Evolutionary conservation across 441 rosid species (phyloP), one percentile per base, ranked within the genome.

Genomic region (Rhodomyrtus psidioides): DNA sequence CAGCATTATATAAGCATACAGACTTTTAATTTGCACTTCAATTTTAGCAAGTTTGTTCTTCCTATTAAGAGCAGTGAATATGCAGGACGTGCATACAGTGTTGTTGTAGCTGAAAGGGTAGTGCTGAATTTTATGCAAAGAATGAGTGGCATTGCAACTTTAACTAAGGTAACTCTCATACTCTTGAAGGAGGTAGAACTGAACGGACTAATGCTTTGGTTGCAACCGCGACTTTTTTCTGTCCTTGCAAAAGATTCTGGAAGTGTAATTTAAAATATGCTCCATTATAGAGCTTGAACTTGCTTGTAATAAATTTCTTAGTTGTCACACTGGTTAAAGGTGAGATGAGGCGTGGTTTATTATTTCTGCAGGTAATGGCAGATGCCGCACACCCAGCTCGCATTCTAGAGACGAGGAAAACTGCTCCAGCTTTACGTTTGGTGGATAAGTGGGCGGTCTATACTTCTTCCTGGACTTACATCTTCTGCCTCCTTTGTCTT

Each of bases 121-220:
- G 98, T 88, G 84, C 93, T 97, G 81, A 96, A 97, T 89, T 97
- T 96, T 89, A 95, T 97, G 97, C 98, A 97, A 91, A 93, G 96
- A 92, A 97, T 96, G 99, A 97, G 99, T 84, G 99, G 98, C 87
- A 95, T 95, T 88, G 99, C 99, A 6, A 95, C 99, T 42, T 90
- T 97, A 84, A 96, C 99, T 75, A 95, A 94, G 98, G 99, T 96
- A 56, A 57, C 86, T 84, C 24, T 39, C 60, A 82, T 28, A 16
- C 59, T 55, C 12, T 49, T 83, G 21, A 28, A 27, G 55, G 39
- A 82, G 83, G 58, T 53, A 24, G 59, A 53, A 53, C 6, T 82
- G 58, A 53, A 24, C 28, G 53, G 44, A 55, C 53, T 27, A 55
- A 28, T 82, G 59, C 6, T 53, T 39, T 53, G 8, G 6, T 82